A percentile compares a stretch with the other conserved stretches of the same genome.
These are phyloP conservation scores for Nemania diffusa DNA, from an alignment of 2,329 filamentous ascomycete genomes.

Conservation along the genomic window DNA sequence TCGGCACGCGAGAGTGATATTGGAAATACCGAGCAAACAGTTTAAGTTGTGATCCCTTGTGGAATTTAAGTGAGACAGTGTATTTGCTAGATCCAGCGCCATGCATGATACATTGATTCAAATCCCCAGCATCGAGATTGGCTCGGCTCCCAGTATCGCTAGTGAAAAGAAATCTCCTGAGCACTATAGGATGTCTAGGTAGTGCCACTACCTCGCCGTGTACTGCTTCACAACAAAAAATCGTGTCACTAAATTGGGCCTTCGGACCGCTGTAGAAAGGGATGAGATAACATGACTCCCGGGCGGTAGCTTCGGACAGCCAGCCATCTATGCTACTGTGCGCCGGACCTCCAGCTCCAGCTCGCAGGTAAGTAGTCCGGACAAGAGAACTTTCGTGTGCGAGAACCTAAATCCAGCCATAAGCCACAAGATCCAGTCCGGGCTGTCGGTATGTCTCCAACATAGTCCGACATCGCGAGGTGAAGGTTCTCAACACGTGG, in stretches of 20 bases:
- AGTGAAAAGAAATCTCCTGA: background rate
- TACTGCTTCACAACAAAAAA: background rate
- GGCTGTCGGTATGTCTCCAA: constrained; percentile 45
- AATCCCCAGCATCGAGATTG: background rate
- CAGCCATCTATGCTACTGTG: constrained; percentile 28
- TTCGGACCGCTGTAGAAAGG: constrained; percentile 3
- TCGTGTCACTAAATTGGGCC: background rate
- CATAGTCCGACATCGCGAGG: constrained; percentile 12
- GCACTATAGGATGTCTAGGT: background rate
- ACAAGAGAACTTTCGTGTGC: constrained; percentile 22
- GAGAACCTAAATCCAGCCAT: constrained; percentile 35
- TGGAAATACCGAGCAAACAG: background rate
- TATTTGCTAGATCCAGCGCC: background rate
- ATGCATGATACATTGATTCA: background rate
- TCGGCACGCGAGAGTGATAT: constrained; percentile 4
- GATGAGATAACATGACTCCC: constrained; percentile 7
- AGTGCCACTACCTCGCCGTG: background rate
- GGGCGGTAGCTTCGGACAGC: constrained; percentile 24
- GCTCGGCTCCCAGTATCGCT: constrained; percentile 11
- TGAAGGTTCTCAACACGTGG: background rate
- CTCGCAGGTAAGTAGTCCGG: constrained; percentile 28
- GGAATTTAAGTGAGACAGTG: constrained; percentile 15
- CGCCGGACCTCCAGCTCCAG: constrained; percentile 39
- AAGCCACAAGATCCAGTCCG: constrained; percentile 38
- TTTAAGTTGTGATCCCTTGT: constrained; percentile 8